Base-by-base conservation (phyloP, 1,284 basidiomycete species). In the Bjerkandera adusta region DNA sequence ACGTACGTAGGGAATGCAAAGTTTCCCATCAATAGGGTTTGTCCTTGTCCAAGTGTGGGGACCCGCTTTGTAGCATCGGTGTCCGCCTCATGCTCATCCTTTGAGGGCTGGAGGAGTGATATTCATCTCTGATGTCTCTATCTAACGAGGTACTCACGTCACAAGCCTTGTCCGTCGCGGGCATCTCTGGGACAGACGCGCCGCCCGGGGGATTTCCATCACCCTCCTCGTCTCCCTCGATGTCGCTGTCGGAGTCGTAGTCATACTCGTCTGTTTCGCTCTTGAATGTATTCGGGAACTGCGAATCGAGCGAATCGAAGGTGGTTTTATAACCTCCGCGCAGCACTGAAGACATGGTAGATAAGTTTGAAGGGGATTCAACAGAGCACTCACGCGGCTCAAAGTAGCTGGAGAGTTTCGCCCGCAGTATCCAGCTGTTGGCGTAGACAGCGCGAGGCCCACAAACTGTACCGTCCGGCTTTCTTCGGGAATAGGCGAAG, bases 1-100 rank as follows among this genome's bases (percentile, higher is more conserved):
- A 40, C 45, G 24, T 25, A 61, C 59, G 57, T 61, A 6, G 13
- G 36, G 21, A 48, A 48, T 11, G 57, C 59, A 22, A 55, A 48
- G 35, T 56, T 53, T 7, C 48, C 40, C 3, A 58, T 38, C 38
- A 54, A 44, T n/a, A 56, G 48, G 12, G 50, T 47, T 12, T 32
- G 43, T 11, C 48, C 42, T n/a, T 36, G 13, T 22, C 12, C n/a
- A 21, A 18, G 4, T n/a, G n/a, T n/a, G n/a, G n/a, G n/a, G n/a
- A n/a, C n/a, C n/a, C n/a, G n/a, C n/a, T n/a, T n/a, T n/a, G n/a
- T n/a, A n/a, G 48, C 4, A 29, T 37, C 32, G 15, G 36, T 20
- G 12, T 21, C 36, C 18, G 6, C 24, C 4, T 26, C n/a, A n/a
- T n/a, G n/a, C n/a, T n/a, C n/a, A n/a, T n/a, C n/a, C n/a, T n/a